phyloP scores from a whole-genome alignment of 352 stramenopile species.

The Globisporangium acanthophoron region DNA sequence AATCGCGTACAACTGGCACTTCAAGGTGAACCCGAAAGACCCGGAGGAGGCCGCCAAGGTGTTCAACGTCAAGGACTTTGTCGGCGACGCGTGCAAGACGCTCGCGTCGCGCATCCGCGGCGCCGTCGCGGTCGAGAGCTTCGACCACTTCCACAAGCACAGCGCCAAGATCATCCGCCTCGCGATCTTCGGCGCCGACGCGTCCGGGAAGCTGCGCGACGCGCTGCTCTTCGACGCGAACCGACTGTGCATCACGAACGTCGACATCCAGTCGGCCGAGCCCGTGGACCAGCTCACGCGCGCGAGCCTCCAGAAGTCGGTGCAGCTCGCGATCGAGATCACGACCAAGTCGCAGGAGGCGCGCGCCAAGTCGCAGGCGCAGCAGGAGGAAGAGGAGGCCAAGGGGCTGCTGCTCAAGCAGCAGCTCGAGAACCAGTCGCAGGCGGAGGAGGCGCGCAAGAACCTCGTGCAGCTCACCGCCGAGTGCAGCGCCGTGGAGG shows the following conservation, averaged over 20 bases:
- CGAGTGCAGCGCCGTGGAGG: slow-evolving; percentile 65
- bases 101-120: slow-evolving; percentile 71
- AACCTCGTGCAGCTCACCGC: slow-evolving; percentile 68
- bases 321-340: slow-evolving; percentile 83
- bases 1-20: slow-evolving; percentile 85
- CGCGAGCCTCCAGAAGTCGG: slow-evolving; percentile 74
- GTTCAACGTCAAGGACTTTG: slow-evolving; percentile 82
- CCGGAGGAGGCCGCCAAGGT: slow-evolving; percentile 55
- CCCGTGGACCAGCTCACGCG: slow-evolving; percentile 67
- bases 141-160: slow-evolving; percentile 84
- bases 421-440: slow-evolving; percentile 74
- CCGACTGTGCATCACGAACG: slow-evolving; percentile 77
- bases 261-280: slow-evolving; percentile 77
- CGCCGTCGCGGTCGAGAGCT: slow-evolving; percentile 63
- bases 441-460: slow-evolving; percentile 66
- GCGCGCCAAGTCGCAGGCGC: slow-evolving; percentile 65
- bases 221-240: slow-evolving; percentile 66
- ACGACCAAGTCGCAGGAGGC: slow-evolving; percentile 81
- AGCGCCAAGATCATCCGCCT: slow-evolving; percentile 76
- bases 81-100: slow-evolving; percentile 77
- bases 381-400: slow-evolving; percentile 79
- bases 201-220: slow-evolving; percentile 42
- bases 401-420: slow-evolving; percentile 69
- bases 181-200: slow-evolving; percentile 71
- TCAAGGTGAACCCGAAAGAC: slow-evolving; percentile 51